Evolutionary conservation across 1,284 basidiomycete species (phyloP).

Genomic region (Apiotrichum mycotoxinovorans): DNA sequence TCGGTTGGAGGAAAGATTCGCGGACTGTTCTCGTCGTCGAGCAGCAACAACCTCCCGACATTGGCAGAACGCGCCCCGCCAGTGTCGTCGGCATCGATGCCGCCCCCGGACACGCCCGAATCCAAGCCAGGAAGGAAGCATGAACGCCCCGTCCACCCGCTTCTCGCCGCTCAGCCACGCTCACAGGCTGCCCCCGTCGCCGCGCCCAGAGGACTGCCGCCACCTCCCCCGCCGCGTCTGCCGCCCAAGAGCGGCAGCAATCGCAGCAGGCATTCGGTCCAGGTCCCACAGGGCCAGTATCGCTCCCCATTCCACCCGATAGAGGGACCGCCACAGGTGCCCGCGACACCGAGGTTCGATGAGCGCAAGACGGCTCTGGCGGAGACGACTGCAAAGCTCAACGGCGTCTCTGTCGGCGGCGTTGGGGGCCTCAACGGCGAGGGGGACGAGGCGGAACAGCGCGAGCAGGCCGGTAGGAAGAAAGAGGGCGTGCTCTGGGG

Average conservation of each 20-base stretch:
- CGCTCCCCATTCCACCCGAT: slow-evolving; percentile 29
- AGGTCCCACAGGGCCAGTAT: slow-evolving; percentile 20
- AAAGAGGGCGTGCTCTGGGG: slow-evolving; percentile 50
- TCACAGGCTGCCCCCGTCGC: not conserved
- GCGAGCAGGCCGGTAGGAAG: slow-evolving; percentile 46
- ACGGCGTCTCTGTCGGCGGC: slow-evolving; percentile 26
- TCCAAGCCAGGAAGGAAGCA: no score
- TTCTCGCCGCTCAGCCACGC: not conserved
- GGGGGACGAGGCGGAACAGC: slow-evolving; percentile 41
- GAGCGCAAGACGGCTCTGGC: slow-evolving; percentile 8
- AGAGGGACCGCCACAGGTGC: not conserved
- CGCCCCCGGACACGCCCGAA: not conserved
- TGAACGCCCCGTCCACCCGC: not conserved
- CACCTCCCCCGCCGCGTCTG: not conserved
- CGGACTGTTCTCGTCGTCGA: slow-evolving; percentile 35
- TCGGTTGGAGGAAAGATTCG: slow-evolving; percentile 39
- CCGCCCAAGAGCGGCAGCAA: not conserved
- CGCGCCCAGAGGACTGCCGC: not conserved
- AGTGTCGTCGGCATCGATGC: slow-evolving; percentile 14
- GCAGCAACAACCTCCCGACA: slow-evolving; percentile 4
- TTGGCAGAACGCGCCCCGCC: slow-evolving; percentile 18
- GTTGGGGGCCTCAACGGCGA: slow-evolving; percentile 36
- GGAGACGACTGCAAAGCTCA: slow-evolving; percentile 20
- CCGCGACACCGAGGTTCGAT: not conserved
- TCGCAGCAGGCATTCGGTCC: slow-evolving; percentile 24